phyloP scores from a whole-genome alignment of 2,329 filamentous ascomycete species.

The Diaporthe citriasiana region DNA sequence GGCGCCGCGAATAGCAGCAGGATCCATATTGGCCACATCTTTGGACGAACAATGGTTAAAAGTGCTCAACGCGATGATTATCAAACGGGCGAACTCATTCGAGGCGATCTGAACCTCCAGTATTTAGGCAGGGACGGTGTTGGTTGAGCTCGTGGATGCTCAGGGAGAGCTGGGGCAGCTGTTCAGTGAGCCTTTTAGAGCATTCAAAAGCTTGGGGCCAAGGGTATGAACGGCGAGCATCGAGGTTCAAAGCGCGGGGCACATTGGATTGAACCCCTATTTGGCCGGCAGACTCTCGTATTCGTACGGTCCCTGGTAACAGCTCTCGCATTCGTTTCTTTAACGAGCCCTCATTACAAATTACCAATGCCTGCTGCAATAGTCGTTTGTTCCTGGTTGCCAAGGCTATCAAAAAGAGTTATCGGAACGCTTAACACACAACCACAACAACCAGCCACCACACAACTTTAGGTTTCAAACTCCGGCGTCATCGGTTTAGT shows the following conservation, averaged over 20 bases:
- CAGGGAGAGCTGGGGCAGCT: not conserved
- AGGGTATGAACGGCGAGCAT: not conserved
- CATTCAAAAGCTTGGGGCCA: not conserved
- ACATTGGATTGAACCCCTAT: not conserved
- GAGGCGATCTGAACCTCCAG: not conserved
- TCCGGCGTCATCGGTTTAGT: not conserved
- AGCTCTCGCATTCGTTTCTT: not conserved
- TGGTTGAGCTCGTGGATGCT: not conserved
- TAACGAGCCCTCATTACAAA: not conserved
- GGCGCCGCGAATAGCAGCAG: slow-evolving; percentile 6
- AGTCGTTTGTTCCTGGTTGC: not conserved
- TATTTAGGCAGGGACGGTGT: not conserved
- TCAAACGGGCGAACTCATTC: no score
- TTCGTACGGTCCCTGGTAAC: not conserved
- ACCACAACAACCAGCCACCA: not conserved
- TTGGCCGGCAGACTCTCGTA: not conserved
- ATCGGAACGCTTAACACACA: not conserved
- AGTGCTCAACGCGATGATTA: not conserved
- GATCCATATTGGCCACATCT: slow-evolving; percentile 14
- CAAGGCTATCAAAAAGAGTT: not conserved
- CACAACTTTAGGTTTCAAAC: not conserved
- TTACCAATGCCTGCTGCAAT: no score
- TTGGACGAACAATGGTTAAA: no score
- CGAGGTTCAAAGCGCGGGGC: not conserved
- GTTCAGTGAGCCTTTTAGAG: not conserved